Evolutionary conservation across 129 eudicot genomes (phyloP), one percentile per base, ranked within the genome.

Genomic region (Erigeron canadensis): DNA sequence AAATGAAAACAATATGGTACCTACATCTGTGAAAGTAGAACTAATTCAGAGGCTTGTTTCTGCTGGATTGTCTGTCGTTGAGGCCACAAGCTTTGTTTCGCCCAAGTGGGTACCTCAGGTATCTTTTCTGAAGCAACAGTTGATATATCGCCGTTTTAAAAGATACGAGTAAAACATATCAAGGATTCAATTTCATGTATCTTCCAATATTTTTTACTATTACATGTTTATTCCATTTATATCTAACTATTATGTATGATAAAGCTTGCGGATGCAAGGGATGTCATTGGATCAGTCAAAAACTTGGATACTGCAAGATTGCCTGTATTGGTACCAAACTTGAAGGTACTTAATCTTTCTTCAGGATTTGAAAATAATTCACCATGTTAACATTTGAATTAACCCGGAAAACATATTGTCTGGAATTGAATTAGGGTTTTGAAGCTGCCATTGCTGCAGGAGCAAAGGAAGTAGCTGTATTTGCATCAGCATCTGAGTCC

Each of bases 91-190:
- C 72, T 92, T 92, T 72, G 98, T 92, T 70, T 92, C 96, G 10
- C 96, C 98, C 42, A 92, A 92, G 72, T 88, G 98, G 98, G 95
- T 88, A 42, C 96, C 98, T 77, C 98, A 92, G 94, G 98, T 92
- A 81, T 73, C 65, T 43, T 10, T 43, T 43, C 1, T 40, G 61
- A 21, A 16, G 28, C 6, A 55, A 18, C 1, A 55, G 17, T 13
- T 50, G 13, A 50, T 12, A 5, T 5, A 50, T 10, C 7, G 11
- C 57, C 18, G 2, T 41, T 46, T 46, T 13, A 43, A 43, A 28
- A 28, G 4, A n/a, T n/a, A n/a, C n/a, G n/a, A 23, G 11, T 2
- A 13, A 7, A 8, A 16, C 22, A n/a, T 55, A 7, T 18, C 4
- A 7, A 5, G 12, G 22, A 48, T 6, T 28, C 34, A 3, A 28